Base-by-base conservation (phyloP, 148 eudicot genomes). In the Talinum fruticosum region DNA sequence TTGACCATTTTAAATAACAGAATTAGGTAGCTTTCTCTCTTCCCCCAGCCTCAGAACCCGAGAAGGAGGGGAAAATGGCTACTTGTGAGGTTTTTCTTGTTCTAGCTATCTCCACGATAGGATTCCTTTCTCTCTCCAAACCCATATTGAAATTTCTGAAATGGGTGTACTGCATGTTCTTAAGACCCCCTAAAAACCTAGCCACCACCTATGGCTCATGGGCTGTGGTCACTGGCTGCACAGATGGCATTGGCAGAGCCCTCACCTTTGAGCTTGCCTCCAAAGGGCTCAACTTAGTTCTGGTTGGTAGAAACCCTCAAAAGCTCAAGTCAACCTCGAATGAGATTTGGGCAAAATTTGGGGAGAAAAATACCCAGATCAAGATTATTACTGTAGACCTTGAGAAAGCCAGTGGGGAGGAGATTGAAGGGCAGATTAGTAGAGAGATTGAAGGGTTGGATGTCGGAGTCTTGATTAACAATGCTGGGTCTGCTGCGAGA, bases 351-450 rank as follows among this genome's bases (percentile, higher is more conserved):
- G 32, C 19, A 14, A 69, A 6, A 62, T 47, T 19, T 49, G 75
- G 69, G 10, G 21, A 29, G 16, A 23, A n/a, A 41, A 41, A 41
- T 28, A 78, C 71, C 84, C 84, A 89, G 83, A 82, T 89, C 79
- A 88, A 84, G 78, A 81, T 66, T 13, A 86, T 87, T 36, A 90
- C 88, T 10, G 84, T 90, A 24, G 94, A 90, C 71, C 86, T 91
- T 62, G 89, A 85, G 0, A 87, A 90, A 78, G 74, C 81, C 30
- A 53, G 79, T 38, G 75, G 68, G 21, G 57, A 59, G 10, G 88
- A 80, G 54, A 88, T 89, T 34, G 73, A 85, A 10, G 29, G 53
- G 32, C 68, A 78, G 75, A 84, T 90, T 77, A 44, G 66, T 70
- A 76, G 80, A 38, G 71, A 75, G 8, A 85, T 90, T 45, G 87